Evolutionary conservation across 2,329 filamentous ascomycete genomes (phyloP), one percentile per base, ranked within the genome.

Genomic region (Blumeria hordei): DNA sequence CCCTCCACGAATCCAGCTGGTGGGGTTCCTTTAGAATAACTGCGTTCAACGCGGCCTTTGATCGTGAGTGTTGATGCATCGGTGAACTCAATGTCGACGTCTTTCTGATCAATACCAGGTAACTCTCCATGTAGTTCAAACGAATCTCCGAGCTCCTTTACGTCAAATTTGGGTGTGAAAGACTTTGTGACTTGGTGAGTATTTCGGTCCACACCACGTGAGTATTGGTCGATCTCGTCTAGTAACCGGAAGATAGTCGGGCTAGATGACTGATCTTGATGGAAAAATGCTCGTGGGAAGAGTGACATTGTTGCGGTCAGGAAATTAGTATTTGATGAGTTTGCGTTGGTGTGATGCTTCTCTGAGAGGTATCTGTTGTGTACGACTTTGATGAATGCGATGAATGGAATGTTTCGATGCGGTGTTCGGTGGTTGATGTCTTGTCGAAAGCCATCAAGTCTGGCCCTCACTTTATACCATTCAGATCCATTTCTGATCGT

Each of bases 101-200:
- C 72, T 62, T 85, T 78, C 69, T 85, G 83, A 59, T 76, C 75
- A 61, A 88, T 72, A 55, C 85, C 85, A 0, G 85, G 81, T 6
- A 90, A 77, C 68, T 90, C 85, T 62, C 85, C 85, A 62, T 88
- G 78, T 18, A 90, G 80, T 68, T 90, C 81, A 65, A 87, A 90
- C 59, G 71, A 66, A 6, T 77, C 69, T 58, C 75, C 74, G 12
- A 75, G 76, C 70, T 92, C 85, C 66, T 77, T 80, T 58, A 88
- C 74, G 63, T 90, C 85, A 64, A 90, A 90, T 68, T 80, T 83
- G 55, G 85, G 85, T 56, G 77, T 75, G 75, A 87, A 88, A 63
- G 75, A 71, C 50, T 62, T 64, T 41, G 60, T 55, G 76, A 73
- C 76, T 80, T 80, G 66, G 50, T 59, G 58, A 18, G 16, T 14